Conservation (phyloP, 305 asterid species). For the Solanum hybrid region DNA sequence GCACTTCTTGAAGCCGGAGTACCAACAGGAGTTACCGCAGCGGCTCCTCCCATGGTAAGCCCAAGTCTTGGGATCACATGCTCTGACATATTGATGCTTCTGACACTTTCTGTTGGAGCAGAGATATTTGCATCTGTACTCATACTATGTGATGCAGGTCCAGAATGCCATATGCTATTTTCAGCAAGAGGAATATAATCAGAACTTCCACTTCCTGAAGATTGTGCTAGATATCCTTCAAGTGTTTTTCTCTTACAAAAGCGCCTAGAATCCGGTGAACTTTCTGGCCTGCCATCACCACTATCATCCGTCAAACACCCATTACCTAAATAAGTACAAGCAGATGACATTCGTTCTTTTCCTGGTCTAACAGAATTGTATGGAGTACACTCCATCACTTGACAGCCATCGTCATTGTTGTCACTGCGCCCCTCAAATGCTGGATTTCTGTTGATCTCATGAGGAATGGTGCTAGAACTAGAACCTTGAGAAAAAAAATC, state of each 20-base stretch:
- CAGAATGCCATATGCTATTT: constrained; percentile 35
- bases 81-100: constrained; percentile 27
- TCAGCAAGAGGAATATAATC: constrained; percentile 32
- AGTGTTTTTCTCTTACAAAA: constrained; percentile 66
- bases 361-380: constrained; percentile 33
- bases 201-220: constrained; percentile 64
- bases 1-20: constrained; percentile 20
- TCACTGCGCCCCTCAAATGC: constrained; percentile 19
- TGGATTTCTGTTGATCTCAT: constrained; percentile 44
- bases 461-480: constrained; percentile 26
- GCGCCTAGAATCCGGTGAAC: constrained; percentile 47
- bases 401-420: constrained; percentile 22
- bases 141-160: constrained; percentile 24
- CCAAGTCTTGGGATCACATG: constrained; percentile 52
- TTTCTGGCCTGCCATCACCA: constrained; percentile 37
- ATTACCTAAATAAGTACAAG: constrained; percentile 25
- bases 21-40: constrained; percentile 27
- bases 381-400: constrained; percentile 35
- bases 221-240: constrained; percentile 49
- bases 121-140: constrained; percentile 18
- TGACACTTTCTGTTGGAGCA: constrained; percentile 21
- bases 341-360: constrained; percentile 22
- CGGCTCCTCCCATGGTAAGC: constrained; percentile 42
- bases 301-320: constrained; percentile 28
- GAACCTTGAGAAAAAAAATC: constrained; percentile 27